phyloP scores from a whole-genome alignment of 257 asterid species.

The Gardenia jasminoides region DNA sequence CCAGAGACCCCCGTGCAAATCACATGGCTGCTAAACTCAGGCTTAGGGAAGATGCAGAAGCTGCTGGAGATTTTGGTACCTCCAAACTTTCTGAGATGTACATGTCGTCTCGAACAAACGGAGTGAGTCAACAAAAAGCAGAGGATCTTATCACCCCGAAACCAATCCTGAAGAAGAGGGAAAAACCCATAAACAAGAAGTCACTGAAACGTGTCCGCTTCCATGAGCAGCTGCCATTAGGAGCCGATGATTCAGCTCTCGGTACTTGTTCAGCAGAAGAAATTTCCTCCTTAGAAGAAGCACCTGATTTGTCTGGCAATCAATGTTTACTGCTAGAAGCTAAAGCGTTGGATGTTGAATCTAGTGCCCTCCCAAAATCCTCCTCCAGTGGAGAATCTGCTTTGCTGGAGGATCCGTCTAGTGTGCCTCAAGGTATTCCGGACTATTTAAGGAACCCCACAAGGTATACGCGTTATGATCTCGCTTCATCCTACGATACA shows the following conservation, averaged over 20 bases:
- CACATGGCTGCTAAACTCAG: conserved; percentile 71
- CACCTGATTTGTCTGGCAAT: not conserved
- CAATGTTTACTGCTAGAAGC: conserved; percentile 5
- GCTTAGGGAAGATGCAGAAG: conserved; percentile 74
- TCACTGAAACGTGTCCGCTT: conserved; percentile 72
- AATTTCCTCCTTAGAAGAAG: conserved; percentile 2
- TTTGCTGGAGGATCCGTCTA: not conserved
- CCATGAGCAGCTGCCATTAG: not conserved
- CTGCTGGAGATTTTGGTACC: conserved; percentile 50
- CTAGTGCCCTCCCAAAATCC: conserved; percentile 26
- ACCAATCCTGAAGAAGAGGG: conserved; percentile 64
- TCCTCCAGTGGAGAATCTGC: conserved; percentile 1
- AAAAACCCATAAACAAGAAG: conserved; percentile 32
- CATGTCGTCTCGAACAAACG: not conserved
- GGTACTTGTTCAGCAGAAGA: not conserved
- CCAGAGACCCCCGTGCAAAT: conserved; percentile 81
- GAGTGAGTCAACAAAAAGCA: too few species aligned
- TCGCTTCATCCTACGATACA: conserved; percentile 53
- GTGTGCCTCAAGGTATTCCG: conserved; percentile 33
- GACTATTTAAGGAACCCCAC: conserved; percentile 80
- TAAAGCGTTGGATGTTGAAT: conserved; percentile 22
- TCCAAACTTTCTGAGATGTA: conserved; percentile 37
- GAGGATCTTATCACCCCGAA: conserved; percentile 33
- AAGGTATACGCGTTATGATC: conserved; percentile 65
- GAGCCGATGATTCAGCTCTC: not conserved